Evolutionary conservation across 176 grass and related monocot genomes (phyloP).

Genomic region (Tuctoria greenei): DNA sequence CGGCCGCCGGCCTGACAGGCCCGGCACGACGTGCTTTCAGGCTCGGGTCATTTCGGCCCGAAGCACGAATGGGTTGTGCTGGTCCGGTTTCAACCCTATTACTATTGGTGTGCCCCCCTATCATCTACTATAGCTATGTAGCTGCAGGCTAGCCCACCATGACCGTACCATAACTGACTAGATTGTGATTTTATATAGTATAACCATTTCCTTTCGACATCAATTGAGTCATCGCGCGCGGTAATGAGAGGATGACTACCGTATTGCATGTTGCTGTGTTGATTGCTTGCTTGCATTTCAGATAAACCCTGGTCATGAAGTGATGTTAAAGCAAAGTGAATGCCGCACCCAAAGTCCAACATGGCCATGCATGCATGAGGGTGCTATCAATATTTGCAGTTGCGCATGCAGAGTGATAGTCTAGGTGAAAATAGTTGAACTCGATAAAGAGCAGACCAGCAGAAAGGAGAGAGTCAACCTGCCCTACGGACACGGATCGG

Average conservation of each 20-base stretch:
- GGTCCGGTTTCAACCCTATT: no score
- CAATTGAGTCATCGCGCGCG: not conserved
- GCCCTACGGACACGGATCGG: constrained; percentile 34
- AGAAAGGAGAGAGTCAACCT: constrained; percentile 27
- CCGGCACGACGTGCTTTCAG: no score
- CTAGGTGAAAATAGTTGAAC: constrained; percentile 42
- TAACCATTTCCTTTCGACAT: not conserved
- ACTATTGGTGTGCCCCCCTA: no score
- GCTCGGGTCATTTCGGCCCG: no score
- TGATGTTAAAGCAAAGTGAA: constrained; percentile 50
- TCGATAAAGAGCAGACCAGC: not conserved
- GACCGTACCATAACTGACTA: constrained; percentile 8
- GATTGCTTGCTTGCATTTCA: constrained; percentile 36
- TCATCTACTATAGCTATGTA: not conserved
- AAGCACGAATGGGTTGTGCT: no score
- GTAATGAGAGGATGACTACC: not conserved
- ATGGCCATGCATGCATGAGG: constrained; percentile 19
- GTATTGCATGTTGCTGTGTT: not conserved
- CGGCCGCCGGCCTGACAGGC: no score
- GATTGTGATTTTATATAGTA: not conserved
- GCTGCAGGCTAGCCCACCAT: constrained; percentile 1
- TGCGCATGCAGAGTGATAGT: constrained; percentile 4
- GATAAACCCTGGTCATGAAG: constrained; percentile 36
- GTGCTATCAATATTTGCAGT: not conserved
- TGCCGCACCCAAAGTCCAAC: constrained; percentile 26